Base-by-base conservation (phyloP, 345 rosid genomes). In the Zanthoxylum bungeanum region DNA sequence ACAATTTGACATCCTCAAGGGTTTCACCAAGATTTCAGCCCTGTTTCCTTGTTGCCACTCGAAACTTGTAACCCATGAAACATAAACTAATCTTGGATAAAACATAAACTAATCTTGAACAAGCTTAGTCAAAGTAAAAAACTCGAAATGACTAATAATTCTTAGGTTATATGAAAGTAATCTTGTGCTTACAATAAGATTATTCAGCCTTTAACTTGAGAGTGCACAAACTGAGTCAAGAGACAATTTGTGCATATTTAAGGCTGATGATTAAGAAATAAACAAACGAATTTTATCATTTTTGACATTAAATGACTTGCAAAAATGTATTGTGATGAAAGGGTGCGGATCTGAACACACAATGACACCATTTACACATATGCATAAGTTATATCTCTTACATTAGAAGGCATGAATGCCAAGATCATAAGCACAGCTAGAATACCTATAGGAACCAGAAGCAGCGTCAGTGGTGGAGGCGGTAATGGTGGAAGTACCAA, bases 401-500 rank as follows among this genome's bases (percentile, higher is more conserved):
- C 76, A 63, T 79, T 83, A 14, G 85, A 77, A 40, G 96, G 93
- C 93, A 85, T 85, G 46, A 90, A 88, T 42, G 97, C 96, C 63
- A 92, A 81, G 56, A 82, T 40, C 89, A 92, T 77, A 46, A 92
- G 96, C 78, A 88, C 66, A 22, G 66, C 86, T 72, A 92, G 75
- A 39, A 92, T 92, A 56, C 81, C 89, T 55, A 92, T 81, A 12
- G 97, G 96, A 70, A 92, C 77, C 78, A 92, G 68, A 47, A 92
- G 93, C 73, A 92, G 50, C 92, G 88, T 69, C 58, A 88, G 87
- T 0, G 97, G 97, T 2, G 97, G 97, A 0, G 93, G 97, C 25
- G 96, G 96, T 83, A 92, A 74, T 3, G 96, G 97, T 0, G 96
- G 96, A 5, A 92, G 89, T 28, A 92, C 73, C 85, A 92, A 63